Evolutionary conservation across 108 stramenopile genomes (phyloP).

Genomic region (Cyclotella kingstonii): DNA sequence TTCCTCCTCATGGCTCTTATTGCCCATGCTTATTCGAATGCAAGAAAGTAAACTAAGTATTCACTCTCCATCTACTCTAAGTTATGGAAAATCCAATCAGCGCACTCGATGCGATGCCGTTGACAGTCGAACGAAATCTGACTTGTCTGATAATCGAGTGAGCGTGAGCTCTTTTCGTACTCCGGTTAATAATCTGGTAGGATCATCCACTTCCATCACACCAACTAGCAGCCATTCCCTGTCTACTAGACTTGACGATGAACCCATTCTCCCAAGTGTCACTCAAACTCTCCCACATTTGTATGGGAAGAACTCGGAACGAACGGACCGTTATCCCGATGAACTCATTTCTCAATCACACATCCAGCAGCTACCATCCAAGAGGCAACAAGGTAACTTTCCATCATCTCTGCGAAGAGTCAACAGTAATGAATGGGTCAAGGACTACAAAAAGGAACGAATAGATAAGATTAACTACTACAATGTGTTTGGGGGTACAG

Average conservation of each 20-base stretch:
- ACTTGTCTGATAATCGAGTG: neutral
- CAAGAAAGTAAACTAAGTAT: constrained; percentile 5
- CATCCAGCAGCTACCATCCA: neutral
- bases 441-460: constrained; percentile 33
- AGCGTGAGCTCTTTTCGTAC: neutral
- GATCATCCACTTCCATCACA: too few species aligned
- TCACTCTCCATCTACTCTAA: constrained; percentile 9
- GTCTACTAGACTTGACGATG: too few species aligned
- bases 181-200: neutral
- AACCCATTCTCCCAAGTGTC: too few species aligned
- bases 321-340: too few species aligned
- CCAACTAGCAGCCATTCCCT: too few species aligned
- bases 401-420: constrained; percentile 14
- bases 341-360: constrained; percentile 8
- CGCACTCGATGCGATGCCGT: constrained; percentile 15
- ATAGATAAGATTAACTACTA: constrained; percentile 49
- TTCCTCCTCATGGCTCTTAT: constrained; percentile 23
- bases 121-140: neutral
- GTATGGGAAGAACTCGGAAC: too few species aligned
- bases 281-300: too few species aligned
- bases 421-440: constrained; percentile 33
- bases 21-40: constrained; percentile 23
- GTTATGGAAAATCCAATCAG: neutral
- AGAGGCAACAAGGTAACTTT: neutral
- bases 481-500: constrained; percentile 33